Evolutionary conservation across 345 rosid genomes (phyloP).

Genomic region (Sisymbrium irio): DNA sequence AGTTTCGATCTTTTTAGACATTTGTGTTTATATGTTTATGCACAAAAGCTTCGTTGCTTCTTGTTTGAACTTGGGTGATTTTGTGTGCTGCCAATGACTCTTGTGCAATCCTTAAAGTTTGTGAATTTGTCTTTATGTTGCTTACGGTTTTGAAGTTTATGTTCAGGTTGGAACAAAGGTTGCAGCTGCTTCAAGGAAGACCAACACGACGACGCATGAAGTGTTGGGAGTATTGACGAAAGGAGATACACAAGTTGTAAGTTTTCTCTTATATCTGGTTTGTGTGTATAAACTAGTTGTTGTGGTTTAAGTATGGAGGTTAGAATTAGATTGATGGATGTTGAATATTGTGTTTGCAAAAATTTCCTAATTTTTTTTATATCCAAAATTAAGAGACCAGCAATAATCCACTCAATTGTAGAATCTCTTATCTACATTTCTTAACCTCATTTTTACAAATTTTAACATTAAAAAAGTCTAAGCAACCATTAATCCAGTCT

Average conservation of each 20-base stretch:
- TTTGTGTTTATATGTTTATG: background rate
- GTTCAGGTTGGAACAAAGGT: slow-evolving; percentile 86
- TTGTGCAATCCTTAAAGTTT: no score
- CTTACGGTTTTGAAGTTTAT: background rate
- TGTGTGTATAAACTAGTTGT: background rate
- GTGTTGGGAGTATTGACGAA: slow-evolving; percentile 84
- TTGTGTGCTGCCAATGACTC: no score
- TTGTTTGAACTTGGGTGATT: background rate
- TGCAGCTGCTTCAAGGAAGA: slow-evolving; percentile 93
- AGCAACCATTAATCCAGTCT: no score
- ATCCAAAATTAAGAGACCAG: no score
- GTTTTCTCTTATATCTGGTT: slow-evolving; percentile 24
- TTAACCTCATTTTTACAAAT: no score
- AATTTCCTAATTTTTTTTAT: no score
- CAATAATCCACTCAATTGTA: no score
- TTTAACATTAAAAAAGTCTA: no score
- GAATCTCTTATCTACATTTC: no score
- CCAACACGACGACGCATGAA: slow-evolving; percentile 95
- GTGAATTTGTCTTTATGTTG: background rate
- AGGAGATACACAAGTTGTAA: slow-evolving; percentile 80
- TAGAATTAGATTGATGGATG: background rate
- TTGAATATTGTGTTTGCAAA: background rate
- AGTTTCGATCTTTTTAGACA: background rate
- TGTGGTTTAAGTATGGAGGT: background rate
- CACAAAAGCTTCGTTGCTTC: background rate